phyloP scores from a whole-genome alignment of 2,329 filamentous ascomycete species.

The Cladophialophora carrionii region DNA sequence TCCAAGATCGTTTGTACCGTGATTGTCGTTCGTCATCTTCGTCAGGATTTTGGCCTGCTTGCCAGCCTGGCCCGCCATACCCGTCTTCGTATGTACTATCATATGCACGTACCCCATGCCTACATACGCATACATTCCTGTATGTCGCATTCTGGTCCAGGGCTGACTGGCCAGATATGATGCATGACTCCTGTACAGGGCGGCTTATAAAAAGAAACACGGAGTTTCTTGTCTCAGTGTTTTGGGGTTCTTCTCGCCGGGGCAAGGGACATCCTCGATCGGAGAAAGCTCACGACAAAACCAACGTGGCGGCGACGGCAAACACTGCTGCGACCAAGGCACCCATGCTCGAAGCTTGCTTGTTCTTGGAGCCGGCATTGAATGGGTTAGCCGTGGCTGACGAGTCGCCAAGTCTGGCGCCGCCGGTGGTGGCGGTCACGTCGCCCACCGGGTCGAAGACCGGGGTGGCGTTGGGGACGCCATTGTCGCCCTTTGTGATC shows the following conservation, averaged over 20 bases:
- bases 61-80: no score
- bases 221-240: neutral
- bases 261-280: neutral
- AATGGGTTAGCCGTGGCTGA: conserved; percentile 24
- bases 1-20: conserved; percentile 1
- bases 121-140: neutral
- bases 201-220: neutral
- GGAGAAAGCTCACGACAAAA: neutral
- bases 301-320: conserved; percentile 17
- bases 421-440: conserved; percentile 28
- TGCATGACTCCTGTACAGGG: neutral
- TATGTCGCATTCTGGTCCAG: neutral
- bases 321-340: conserved; percentile 15
- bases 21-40: neutral
- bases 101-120: neutral
- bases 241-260: neutral
- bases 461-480: conserved; percentile 57
- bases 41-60: no score
- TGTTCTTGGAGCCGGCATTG: conserved; percentile 15
- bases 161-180: neutral
- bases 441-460: conserved; percentile 37
- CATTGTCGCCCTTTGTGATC: conserved; percentile 54
- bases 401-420: conserved; percentile 26
- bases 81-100: neutral
- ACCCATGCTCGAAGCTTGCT: conserved; percentile 4